phyloP scores from a whole-genome alignment of 164 flowering plant genomes.

The Magnolia kwangsiensis region DNA sequence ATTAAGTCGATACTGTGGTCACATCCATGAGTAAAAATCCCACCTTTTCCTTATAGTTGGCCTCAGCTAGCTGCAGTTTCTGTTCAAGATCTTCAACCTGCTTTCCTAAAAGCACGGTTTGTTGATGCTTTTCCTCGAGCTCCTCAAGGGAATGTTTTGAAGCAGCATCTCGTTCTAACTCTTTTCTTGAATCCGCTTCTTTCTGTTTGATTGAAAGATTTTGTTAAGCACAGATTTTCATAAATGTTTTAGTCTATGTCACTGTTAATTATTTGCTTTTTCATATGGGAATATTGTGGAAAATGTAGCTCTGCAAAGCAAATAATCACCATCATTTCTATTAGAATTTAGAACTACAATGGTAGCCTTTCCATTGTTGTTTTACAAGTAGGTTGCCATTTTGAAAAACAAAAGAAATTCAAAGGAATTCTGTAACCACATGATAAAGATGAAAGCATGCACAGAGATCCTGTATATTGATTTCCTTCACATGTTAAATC shows the following conservation, averaged over 20 bases:
- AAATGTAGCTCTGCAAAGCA: not conserved
- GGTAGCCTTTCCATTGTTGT: not conserved
- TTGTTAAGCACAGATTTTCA: slow-evolving; percentile 7
- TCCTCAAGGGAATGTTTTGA: slow-evolving; percentile 43
- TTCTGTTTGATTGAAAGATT: slow-evolving; percentile 40
- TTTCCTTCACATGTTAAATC: too few relatives aligned
- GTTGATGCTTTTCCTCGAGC: slow-evolving; percentile 59
- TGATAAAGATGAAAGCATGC: too few relatives aligned
- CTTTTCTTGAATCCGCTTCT: slow-evolving; percentile 43
- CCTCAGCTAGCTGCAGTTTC: slow-evolving; percentile 46
- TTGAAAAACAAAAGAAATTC: not conserved
- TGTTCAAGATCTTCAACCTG: slow-evolving; percentile 62
- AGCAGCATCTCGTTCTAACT: slow-evolving; percentile 46
- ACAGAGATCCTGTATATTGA: too few relatives aligned
- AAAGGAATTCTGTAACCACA: too few relatives aligned
- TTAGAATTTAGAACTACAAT: not conserved
- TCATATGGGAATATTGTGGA: not conserved
- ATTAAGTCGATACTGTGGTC: not conserved
- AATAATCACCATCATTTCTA: not conserved
- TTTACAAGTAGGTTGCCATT: not conserved
- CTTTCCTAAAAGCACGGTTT: slow-evolving; percentile 39
- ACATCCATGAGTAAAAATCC: not conserved
- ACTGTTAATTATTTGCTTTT: not conserved
- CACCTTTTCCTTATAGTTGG: slow-evolving; percentile 50
- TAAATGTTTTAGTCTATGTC: not conserved